Conservation (phyloP, 1,284 basidiomycete species). For the Taiwanofungus camphoratus region DNA sequence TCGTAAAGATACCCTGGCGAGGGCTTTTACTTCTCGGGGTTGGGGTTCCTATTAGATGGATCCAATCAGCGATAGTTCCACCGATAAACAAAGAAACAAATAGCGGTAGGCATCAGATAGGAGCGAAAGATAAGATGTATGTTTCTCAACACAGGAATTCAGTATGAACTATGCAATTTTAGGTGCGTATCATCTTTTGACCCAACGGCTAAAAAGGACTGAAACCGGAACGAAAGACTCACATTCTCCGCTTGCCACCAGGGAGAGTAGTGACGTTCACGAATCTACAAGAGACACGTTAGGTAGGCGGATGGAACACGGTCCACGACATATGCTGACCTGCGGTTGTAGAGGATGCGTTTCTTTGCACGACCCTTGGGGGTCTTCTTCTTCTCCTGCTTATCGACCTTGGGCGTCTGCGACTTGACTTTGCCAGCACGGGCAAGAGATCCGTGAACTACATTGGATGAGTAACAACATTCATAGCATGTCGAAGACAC, state of each 20-base stretch:
- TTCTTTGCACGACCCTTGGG: conserved; percentile 97
- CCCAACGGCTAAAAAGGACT: conserved; percentile 9
- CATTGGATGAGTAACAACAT: background rate
- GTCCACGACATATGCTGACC: conserved; percentile 40
- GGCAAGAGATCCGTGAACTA: conserved; percentile 99
- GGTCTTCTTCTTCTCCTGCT: conserved; percentile 97
- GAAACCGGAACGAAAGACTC: conserved; percentile 37
- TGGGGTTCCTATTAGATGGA: conserved; percentile 59
- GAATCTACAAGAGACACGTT: conserved; percentile 50
- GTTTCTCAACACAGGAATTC: conserved; percentile 75
- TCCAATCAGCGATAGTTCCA: conserved; percentile 25
- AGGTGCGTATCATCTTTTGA: conserved; percentile 60
- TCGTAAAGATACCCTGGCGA: conserved; percentile 9
- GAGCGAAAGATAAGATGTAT: conserved; percentile 90
- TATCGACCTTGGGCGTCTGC: conserved; percentile 94
- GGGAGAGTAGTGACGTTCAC: conserved; percentile 91
- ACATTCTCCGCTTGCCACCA: conserved; percentile 95
- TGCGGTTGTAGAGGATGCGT: conserved; percentile 90
- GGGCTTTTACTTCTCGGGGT: conserved; percentile 69
- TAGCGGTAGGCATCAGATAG: conserved; percentile 65
- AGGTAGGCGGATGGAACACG: conserved; percentile 6
- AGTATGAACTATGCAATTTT: conserved; percentile 89
- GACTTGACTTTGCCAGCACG: conserved; percentile 99
- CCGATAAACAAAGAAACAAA: conserved; percentile 10
- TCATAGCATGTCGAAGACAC: conserved; percentile 10